Evolutionary conservation across 2,329 filamentous ascomycete genomes (phyloP).

Genomic region (Fusarium chaquense): DNA sequence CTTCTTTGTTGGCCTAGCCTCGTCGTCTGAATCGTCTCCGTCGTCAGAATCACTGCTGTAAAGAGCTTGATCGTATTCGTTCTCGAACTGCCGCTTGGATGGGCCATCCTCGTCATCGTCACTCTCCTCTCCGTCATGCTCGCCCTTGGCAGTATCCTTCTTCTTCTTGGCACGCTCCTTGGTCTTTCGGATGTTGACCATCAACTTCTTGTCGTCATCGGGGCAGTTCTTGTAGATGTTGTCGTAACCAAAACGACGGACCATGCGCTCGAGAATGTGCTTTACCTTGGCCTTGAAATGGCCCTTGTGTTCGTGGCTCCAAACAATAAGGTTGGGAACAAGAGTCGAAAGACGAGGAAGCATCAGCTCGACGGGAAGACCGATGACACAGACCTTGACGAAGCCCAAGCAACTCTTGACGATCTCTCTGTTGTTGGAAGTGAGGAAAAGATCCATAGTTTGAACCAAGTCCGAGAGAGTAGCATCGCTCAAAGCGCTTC

Average conservation of each 20-base stretch:
- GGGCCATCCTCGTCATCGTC: slow-evolving; percentile 65
- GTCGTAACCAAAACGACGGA: slow-evolving; percentile 89
- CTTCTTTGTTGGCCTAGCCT: slow-evolving; percentile 62
- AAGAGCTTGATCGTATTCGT: slow-evolving; percentile 95
- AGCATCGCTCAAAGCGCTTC: slow-evolving; percentile 73
- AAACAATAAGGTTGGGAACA: slow-evolving; percentile 91
- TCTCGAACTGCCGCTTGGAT: slow-evolving; percentile 77
- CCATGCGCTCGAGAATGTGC: slow-evolving; percentile 95
- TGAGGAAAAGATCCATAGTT: slow-evolving; percentile 95
- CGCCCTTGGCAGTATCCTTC: slow-evolving; percentile 76
- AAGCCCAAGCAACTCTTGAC: slow-evolving; percentile 95
- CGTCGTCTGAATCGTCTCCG: slow-evolving; percentile 64
- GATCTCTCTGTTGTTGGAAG: slow-evolving; percentile 96
- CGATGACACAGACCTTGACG: slow-evolving; percentile 94
- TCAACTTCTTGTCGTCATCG: slow-evolving; percentile 87
- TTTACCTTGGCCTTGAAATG: slow-evolving; percentile 98
- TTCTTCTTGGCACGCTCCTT: slow-evolving; percentile 91
- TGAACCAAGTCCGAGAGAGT: slow-evolving; percentile 87
- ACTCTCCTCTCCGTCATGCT: slow-evolving; percentile 68
- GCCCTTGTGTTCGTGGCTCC: slow-evolving; percentile 98
- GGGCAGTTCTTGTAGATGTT: slow-evolving; percentile 83
- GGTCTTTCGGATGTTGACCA: slow-evolving; percentile 94
- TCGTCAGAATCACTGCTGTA: slow-evolving; percentile 82
- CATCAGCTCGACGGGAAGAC: slow-evolving; percentile 83
- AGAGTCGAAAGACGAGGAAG: slow-evolving; percentile 80